These are phyloP conservation scores for Phytophthora cryptogea DNA, from an alignment of 352 stramenopile genomes.

Conservation along the genomic window DNA sequence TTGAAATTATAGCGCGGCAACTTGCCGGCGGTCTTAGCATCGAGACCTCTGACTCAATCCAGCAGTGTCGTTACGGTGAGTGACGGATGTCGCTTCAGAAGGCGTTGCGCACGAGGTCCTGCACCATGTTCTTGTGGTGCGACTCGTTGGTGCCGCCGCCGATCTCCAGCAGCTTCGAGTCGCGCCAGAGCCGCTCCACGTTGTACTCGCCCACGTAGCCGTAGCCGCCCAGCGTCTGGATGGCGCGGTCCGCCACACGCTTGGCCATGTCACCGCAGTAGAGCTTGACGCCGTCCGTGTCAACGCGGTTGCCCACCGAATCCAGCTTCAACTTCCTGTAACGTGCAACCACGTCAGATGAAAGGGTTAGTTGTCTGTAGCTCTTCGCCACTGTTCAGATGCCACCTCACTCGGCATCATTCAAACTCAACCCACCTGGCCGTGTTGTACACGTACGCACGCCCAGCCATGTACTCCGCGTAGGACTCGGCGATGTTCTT, in stretches of 20 bases:
- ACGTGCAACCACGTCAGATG: constrained; percentile 3
- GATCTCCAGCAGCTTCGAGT: constrained; percentile 99
- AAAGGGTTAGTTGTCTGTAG: constrained; percentile 4
- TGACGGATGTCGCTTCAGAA: constrained; percentile 12
- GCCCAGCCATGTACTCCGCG: constrained; percentile 97
- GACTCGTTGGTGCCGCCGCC: constrained; percentile 98
- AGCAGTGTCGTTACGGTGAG: too few relatives aligned
- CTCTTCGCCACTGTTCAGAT: neutral
- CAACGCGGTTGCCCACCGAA: constrained; percentile 94
- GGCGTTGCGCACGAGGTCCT: constrained; percentile 58
- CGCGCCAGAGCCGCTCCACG: constrained; percentile 98
- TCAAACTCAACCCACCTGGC: constrained; percentile 57
- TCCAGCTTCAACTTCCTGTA: constrained; percentile 93
- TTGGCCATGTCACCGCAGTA: constrained; percentile 98
- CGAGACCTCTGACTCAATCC: too few relatives aligned
- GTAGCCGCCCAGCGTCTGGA: constrained; percentile 97
- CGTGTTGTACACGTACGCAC: constrained; percentile 97
- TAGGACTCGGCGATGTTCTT: constrained; percentile 98
- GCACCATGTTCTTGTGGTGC: constrained; percentile 99
- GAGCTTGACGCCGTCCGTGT: constrained; percentile 99
- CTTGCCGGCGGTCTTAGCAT: neutral
- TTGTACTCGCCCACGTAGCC: constrained; percentile 99
- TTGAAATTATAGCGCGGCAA: neutral
- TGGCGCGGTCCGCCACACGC: constrained; percentile 96
- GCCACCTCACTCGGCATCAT: neutral